Conservation (phyloP, 2,329 filamentous ascomycete species). For the Fusarium sp. region DNA sequence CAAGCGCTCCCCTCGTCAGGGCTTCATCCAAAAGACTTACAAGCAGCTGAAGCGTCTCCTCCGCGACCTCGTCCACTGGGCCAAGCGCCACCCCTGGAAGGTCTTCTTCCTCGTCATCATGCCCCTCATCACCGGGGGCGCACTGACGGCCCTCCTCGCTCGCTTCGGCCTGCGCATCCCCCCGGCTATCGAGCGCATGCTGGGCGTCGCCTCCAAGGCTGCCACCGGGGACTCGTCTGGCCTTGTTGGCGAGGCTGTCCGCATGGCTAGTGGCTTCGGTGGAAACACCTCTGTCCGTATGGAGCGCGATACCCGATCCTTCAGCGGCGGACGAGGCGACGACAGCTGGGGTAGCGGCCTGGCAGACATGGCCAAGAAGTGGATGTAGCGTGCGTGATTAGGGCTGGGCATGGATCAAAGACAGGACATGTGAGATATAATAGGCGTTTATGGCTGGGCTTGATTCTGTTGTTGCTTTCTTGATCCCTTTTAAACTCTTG, state of each 20-base stretch:
- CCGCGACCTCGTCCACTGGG: conserved; percentile 81
- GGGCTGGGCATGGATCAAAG: conserved; percentile 11
- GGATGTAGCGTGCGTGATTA: conserved; percentile 46
- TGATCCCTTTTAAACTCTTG: conserved; percentile 7
- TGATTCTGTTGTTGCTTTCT: conserved; percentile 9
- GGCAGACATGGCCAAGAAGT: conserved; percentile 53
- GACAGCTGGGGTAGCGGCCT: conserved; percentile 50
- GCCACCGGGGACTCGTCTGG: conserved; percentile 58
- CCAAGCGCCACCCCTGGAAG: conserved; percentile 83
- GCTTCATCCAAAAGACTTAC: conserved; percentile 77
- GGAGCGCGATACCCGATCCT: conserved; percentile 50
- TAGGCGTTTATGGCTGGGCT: conserved; percentile 37
- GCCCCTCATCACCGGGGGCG: conserved; percentile 85
- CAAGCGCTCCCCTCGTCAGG: conserved; percentile 80
- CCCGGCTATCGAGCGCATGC: conserved; percentile 64
- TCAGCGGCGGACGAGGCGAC: conserved; percentile 42
- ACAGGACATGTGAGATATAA: conserved; percentile 18
- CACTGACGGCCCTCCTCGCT: conserved; percentile 76
- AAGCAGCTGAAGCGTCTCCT: conserved; percentile 80
- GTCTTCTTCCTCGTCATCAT: conserved; percentile 87
- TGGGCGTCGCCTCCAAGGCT: conserved; percentile 61
- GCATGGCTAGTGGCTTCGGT: conserved; percentile 56
- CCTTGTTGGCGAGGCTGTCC: conserved; percentile 62
- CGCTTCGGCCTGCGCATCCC: conserved; percentile 83
- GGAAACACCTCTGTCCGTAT: conserved; percentile 41